Evolutionary conservation across 2,329 filamentous ascomycete species (phyloP).

Genomic region (Cytospora leucostoma): DNA sequence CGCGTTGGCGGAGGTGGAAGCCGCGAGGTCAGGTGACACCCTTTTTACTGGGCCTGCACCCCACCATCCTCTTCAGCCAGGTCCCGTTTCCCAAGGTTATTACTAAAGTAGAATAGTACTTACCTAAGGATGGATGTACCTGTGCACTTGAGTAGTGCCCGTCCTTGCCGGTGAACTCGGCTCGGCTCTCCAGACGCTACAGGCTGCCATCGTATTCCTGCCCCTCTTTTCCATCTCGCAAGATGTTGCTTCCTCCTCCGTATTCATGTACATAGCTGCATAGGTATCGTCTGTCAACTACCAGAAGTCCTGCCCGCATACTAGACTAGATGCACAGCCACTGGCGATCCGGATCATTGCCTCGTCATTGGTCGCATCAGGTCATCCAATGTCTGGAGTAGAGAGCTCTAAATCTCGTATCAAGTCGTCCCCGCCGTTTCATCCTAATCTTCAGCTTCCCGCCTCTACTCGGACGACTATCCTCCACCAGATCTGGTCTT

Average conservation of each 20-base stretch:
- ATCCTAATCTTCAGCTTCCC: background rate
- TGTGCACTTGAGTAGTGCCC: background rate
- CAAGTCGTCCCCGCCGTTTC: conserved; percentile 8
- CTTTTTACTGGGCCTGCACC: background rate
- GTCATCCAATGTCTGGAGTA: background rate
- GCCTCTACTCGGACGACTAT: background rate
- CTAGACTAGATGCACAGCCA: background rate
- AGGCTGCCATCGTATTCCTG: background rate
- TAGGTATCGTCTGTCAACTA: too few relatives aligned
- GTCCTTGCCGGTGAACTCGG: background rate
- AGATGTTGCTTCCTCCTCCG: background rate
- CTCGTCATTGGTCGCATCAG: background rate
- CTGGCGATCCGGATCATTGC: background rate
- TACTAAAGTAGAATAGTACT: background rate
- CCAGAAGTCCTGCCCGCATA: background rate
- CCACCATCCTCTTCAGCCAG: too few relatives aligned
- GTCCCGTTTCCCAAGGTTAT: background rate
- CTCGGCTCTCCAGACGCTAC: background rate
- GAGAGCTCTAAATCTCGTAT: conserved; percentile 7
- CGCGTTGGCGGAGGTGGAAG: conserved; percentile 9
- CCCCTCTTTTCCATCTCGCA: background rate
- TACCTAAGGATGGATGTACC: background rate
- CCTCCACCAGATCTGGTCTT: conserved; percentile 1
- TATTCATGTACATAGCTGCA: too few relatives aligned
- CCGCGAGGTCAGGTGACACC: conserved; percentile 27